Evolutionary conservation across 1,284 basidiomycete genomes (phyloP), one percentile per base, ranked within the genome.

Genomic region (Blastosporella zonata): DNA sequence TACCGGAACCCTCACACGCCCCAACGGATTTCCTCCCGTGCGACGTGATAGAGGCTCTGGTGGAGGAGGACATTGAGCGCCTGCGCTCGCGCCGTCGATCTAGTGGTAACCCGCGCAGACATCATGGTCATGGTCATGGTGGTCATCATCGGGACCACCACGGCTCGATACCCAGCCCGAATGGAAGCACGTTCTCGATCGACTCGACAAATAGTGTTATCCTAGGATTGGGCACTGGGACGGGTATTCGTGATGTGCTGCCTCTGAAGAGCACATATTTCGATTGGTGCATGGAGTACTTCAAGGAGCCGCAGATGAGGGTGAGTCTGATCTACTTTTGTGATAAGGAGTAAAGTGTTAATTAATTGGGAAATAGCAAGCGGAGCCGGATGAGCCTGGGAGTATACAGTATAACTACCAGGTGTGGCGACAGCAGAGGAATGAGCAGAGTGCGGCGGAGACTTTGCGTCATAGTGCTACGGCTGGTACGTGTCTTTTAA

Each of bases 291-390:
- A 84, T 86, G 61, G 95, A 98, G 64, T 98, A 98, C 67, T 99
- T 97, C 73, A 94, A 91, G 55, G 95, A 98, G 67, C 94, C 96
- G 3, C 96, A 97, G 68, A 97, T 97, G 94, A 87, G 92, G 73
- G 91, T 93, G 60, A 59, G 84, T 70, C 4, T 6, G 70, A 6
- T 44, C 17, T 29, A 17, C 38, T 43, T 36, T 22, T 13, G 5
- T 37, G 21, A 23, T 1, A 8, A 28, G 46, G 55, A 12, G 20
- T 47, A 20, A 35, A 6, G n/a, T 4, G 12, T 40, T 36, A 10
- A 35, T 49, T 52, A 40, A 49, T 46, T 43, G 13, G 17, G 52
- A 40, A 53, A 21, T 56, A 93, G 90, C 88, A 94, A 78, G 84
- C 91, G 15, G 96, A 99, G 65, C 84, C 84, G 3, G 94, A 98